Base-by-base conservation (phyloP, 495 filamentous ascomycete genomes). In the Glarea lozoyensis region DNA sequence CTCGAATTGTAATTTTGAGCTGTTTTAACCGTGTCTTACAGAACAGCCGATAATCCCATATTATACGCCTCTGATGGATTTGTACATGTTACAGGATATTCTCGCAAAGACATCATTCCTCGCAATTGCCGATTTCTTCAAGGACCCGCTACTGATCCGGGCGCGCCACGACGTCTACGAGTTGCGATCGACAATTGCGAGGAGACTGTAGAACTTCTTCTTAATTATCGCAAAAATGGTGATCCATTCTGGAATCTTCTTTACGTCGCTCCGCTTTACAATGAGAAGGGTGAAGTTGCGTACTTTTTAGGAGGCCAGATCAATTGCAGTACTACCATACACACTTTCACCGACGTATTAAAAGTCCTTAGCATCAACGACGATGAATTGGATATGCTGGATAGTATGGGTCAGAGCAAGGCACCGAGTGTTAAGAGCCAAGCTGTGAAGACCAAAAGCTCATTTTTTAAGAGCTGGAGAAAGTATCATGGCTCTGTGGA, bases 271-370 rank as follows among this genome's bases (percentile, higher is more conserved):
- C 74, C 74, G 0, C 54, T 78, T 2, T 58, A 57, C 32, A 60
- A 68, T 37, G 60, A 59, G 17, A 40, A 61, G 1, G 72, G 70
- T 1, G 60, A 55, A 13, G 41, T 69, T 2, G 55, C 54, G 0
- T 76, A 65, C 61, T 73, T 63, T 45, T 63, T 78, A 10, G 74
- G 73, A 6, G 74, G 60, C 0, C 74, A 78, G 54, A 66, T 78
- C 52, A 72, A 77, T 46, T 67, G 74, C 32, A 75, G 70, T 1
- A 68, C 67, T 10, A 67, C 63, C 10, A 66, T 77, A 45, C 68
- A 67, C 29, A 61, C 59, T 33, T 56, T 58, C 37, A 63, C 64
- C 15, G 71, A 74, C 41, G 59, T 78, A 11, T 32, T 78, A 40
- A 58, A 61, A n/a, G 59, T 76, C 17, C 49, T 78, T 3, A 47